Conservation (phyloP, 345 rosid genomes). For the Heritiera littoralis region DNA sequence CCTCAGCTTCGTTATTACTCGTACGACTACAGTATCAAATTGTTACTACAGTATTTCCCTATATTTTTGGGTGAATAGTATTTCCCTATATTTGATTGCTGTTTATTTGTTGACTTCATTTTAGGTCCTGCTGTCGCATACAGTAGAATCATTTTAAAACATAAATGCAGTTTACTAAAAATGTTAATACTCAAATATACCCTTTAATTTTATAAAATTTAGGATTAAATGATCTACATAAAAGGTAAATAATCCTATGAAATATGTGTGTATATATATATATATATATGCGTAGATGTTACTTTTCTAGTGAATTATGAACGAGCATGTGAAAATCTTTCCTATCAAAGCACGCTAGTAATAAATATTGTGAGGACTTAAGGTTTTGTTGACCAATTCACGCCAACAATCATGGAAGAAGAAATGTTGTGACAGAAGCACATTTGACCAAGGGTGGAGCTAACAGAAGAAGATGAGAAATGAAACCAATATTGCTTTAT, state of each 20-base stretch:
- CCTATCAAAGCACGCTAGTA: background rate
- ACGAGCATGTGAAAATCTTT: background rate
- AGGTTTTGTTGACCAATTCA: background rate
- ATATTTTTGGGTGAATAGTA: too few species aligned
- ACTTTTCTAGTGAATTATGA: too few species aligned
- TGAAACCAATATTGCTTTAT: background rate
- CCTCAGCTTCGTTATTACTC: constrained; percentile 26
- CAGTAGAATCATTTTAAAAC: background rate
- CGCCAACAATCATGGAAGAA: background rate
- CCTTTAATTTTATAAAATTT: too few species aligned
- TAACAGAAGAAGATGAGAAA: background rate
- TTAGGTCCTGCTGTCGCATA: constrained; percentile 11
- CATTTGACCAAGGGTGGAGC: background rate
- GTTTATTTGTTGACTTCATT: constrained; percentile 15
- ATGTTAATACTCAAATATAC: too few species aligned
- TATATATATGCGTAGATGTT: too few species aligned
- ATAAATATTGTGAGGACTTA: background rate
- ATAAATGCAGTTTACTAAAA: background rate
- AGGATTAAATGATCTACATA: too few species aligned
- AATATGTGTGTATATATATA: too few species aligned
- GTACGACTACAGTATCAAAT: background rate
- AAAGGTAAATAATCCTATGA: too few species aligned
- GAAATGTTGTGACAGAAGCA: background rate
- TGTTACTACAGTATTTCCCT: constrained; percentile 13
- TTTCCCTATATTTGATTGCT: background rate